Conservation (phyloP, 352 stramenopile genomes). For the Stramenopiles sp. region DNA sequence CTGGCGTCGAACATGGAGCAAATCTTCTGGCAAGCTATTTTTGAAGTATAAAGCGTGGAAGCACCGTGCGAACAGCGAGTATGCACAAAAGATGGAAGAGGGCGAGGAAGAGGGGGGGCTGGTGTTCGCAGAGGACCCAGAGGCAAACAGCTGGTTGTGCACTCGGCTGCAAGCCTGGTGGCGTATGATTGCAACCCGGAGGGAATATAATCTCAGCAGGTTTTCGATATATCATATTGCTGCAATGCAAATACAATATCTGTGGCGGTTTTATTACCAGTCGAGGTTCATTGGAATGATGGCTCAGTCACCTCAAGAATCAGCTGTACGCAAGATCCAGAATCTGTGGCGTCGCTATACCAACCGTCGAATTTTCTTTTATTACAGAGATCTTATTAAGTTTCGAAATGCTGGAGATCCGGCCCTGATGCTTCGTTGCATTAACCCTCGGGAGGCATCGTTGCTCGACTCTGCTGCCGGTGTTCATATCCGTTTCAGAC, state of each 20-base stretch:
- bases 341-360: constrained; percentile 44
- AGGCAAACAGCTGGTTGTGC: neutral
- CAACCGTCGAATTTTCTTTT: constrained; percentile 43
- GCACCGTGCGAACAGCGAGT: too few species aligned
- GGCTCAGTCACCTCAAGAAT: constrained; percentile 24
- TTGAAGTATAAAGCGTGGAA: constrained; percentile 26
- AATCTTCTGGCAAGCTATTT: constrained; percentile 11
- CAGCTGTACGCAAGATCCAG: constrained; percentile 36
- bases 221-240: constrained; percentile 57
- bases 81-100: too few species aligned
- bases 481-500: constrained; percentile 47
- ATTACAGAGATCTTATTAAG: constrained; percentile 48
- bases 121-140: neutral
- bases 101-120: constrained; percentile 34
- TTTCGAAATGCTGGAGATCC: constrained; percentile 52
- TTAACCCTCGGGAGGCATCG: constrained; percentile 50
- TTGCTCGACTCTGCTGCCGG: constrained; percentile 54
- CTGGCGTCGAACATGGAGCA: neutral
- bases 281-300: constrained; percentile 12
- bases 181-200: constrained; percentile 32
- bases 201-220: constrained; percentile 30
- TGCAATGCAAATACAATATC: constrained; percentile 44
- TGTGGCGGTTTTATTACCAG: constrained; percentile 27
- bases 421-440: constrained; percentile 44
- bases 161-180: constrained; percentile 34